Evolutionary conservation across 805 yeast genomes (phyloP), one percentile per base, ranked within the genome.

Genomic region (Barnettozyma sp.): DNA sequence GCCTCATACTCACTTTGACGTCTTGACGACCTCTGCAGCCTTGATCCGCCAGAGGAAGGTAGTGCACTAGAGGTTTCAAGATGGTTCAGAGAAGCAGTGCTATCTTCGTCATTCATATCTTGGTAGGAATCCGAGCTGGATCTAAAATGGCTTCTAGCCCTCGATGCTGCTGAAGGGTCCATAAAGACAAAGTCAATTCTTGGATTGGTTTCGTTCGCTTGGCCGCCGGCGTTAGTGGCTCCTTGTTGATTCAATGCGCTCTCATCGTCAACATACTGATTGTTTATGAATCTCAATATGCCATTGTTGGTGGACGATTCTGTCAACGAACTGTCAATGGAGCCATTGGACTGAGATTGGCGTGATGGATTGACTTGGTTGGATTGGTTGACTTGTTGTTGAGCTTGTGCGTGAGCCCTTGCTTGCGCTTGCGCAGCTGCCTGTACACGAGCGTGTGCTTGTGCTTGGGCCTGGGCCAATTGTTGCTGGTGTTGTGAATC

Each of bases 211-310:
- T 22, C n/a, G n/a, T n/a, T n/a, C n/a, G n/a, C n/a, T 18, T 39
- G 42, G 8, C 31, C 18, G 22, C 18, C 36, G n/a, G n/a, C n/a
- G n/a, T n/a, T n/a, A n/a, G n/a, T n/a, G 2, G 34, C 19, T 9
- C 26, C 25, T 19, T 24, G 39, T 18, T 41, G 39, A 6, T 36
- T 34, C 22, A 50, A 31, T 4, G 49, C 33, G 18, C 42, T 48
- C 11, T 52, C 53, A 28, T 53, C 57, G 28, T 51, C 56, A 12
- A 53, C 57, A 22, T 53, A 53, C 31, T 53, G 57, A 22, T 53
- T 53, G 40, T 53, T 53, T 22, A 53, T 51, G 39, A 53, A 53
- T 33, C 57, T 43, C 23, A 53, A 36, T 38, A 53, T 53, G 2
- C 54, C 54, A 33, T 41, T 43, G 10, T 44, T 48, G 8, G 46